phyloP scores from a whole-genome alignment of 768 basidiomycete species.

The Tylopilus rubrobrunneus region DNA sequence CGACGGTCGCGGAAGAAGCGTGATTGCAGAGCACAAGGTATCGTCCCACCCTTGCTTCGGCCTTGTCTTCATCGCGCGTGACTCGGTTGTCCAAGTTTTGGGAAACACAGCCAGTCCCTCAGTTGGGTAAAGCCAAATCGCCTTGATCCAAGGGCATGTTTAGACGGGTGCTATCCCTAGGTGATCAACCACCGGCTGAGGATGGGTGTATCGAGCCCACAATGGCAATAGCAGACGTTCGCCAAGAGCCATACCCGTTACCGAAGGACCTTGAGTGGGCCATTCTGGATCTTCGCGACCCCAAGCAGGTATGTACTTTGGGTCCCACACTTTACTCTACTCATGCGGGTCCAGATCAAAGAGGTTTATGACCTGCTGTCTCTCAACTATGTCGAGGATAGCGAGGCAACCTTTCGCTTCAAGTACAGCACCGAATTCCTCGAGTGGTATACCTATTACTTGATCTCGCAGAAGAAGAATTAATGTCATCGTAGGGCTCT shows the following conservation, averaged over 20 bases:
- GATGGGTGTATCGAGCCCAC: conserved; percentile 91
- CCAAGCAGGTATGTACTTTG: conserved; percentile 52
- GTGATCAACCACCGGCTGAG: conserved; percentile 57
- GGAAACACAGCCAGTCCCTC: conserved; percentile 97
- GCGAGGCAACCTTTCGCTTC: conserved; percentile 94
- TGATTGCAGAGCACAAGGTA: conserved; percentile 88
- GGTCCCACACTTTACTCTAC: not conserved
- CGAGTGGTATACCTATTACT: conserved; percentile 58
- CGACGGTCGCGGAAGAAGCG: conserved; percentile 73
- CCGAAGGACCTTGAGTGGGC: conserved; percentile 95
- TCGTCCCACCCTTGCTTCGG: conserved; percentile 15
- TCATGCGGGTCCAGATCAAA: conserved; percentile 52
- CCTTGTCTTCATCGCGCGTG: conserved; percentile 6
- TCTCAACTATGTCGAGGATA: conserved; percentile 94
- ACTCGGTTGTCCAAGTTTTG: conserved; percentile 64
- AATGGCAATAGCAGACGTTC: conserved; percentile 70
- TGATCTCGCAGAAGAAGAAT: not conserved
- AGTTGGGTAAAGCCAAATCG: conserved; percentile 48
- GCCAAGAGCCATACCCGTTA: conserved; percentile 82
- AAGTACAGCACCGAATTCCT: conserved; percentile 94
- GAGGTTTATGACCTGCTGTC: conserved; percentile 92
- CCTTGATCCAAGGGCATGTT: not conserved
- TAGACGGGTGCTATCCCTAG: conserved; percentile 32
- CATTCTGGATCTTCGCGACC: conserved; percentile 71
- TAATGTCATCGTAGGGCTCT: conserved; percentile 63